Conservation (phyloP, 2,329 filamentous ascomycete species). For the Ilyonectria mors-panacis region DNA sequence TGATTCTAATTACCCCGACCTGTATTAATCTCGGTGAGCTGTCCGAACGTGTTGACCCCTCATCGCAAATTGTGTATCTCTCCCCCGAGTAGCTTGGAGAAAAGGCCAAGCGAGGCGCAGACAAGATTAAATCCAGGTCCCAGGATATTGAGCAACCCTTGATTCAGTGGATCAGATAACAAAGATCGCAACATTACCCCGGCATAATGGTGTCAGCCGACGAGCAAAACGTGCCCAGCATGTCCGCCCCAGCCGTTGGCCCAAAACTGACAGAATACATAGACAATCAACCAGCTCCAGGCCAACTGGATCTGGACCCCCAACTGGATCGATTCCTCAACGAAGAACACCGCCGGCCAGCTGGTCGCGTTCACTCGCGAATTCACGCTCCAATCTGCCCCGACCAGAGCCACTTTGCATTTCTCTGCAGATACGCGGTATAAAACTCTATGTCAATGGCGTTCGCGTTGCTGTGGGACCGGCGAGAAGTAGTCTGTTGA, state of each 20-base stretch:
- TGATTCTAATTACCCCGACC: neutral
- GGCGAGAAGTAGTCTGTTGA: constrained; percentile 40
- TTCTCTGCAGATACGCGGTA: constrained; percentile 48
- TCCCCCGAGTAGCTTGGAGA: too few species aligned
- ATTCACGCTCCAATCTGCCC: constrained; percentile 16
- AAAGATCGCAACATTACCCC: neutral
- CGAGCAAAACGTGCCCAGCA: neutral
- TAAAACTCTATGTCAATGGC: constrained; percentile 44
- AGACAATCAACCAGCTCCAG: constrained; percentile 53
- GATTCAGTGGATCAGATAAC: neutral
- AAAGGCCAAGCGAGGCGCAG: too few species aligned
- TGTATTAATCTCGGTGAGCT: neutral
- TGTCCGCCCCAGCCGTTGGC: neutral
- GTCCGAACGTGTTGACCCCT: neutral
- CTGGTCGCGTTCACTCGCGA: constrained; percentile 37
- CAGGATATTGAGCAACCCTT: too few species aligned
- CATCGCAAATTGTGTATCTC: neutral
- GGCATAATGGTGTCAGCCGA: neutral
- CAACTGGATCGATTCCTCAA: constrained; percentile 44
- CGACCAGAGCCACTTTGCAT: constrained; percentile 25
- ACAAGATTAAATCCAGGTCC: too few species aligned
- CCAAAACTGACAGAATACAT: neutral
- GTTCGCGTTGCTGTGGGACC: constrained; percentile 40
- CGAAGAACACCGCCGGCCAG: constrained; percentile 30
- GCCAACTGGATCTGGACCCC: constrained; percentile 57